Percentiles rank a stretch among this genome's conserved stretches.
Evolutionary conservation across 2,329 filamentous ascomycete species (phyloP).

Genomic region (Herpotrichia juniperi): DNA sequence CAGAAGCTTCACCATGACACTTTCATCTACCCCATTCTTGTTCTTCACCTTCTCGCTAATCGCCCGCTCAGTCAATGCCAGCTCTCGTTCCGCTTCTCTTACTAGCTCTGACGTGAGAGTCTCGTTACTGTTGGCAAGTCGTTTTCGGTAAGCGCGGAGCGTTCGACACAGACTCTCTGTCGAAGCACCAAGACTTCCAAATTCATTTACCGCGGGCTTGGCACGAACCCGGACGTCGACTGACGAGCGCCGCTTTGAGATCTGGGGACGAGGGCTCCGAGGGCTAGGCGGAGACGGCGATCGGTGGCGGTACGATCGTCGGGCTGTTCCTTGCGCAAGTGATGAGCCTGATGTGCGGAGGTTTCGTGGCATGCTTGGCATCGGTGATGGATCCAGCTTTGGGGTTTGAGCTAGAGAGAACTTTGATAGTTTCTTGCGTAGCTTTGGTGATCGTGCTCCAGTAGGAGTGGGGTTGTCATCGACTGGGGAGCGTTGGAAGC

Average conservation of each 20-base stretch:
- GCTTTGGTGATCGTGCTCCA: constrained; percentile 54
- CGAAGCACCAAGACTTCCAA: constrained; percentile 40
- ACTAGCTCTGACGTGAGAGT: constrained; percentile 52
- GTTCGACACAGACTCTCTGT: constrained; percentile 65
- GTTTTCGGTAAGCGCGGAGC: constrained; percentile 64
- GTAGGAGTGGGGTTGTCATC: constrained; percentile 41
- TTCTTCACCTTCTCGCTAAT: constrained; percentile 51
- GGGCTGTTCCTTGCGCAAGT: constrained; percentile 21
- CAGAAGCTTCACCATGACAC: constrained; percentile 61
- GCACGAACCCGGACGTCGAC: constrained; percentile 57
- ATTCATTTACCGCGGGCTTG: constrained; percentile 46
- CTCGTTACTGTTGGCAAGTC: constrained; percentile 57
- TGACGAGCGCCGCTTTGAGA: constrained; percentile 53
- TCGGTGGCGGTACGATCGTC: constrained; percentile 36
- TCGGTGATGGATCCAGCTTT: constrained; percentile 51
- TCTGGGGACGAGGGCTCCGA: constrained; percentile 38
- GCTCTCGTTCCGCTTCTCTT: constrained; percentile 63
- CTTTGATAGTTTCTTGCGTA: constrained; percentile 63
- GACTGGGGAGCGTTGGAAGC: constrained; percentile 66
- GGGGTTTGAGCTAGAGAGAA: constrained; percentile 55
- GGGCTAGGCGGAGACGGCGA: constrained; percentile 52
- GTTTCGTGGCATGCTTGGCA: constrained; percentile 32
- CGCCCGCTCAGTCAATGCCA: constrained; percentile 54
- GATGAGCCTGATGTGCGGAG: constrained; percentile 20
- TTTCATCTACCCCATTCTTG: constrained; percentile 49